phyloP scores from a whole-genome alignment of 2,329 filamentous ascomycete genomes.

The Calonectria leucothoes region DNA sequence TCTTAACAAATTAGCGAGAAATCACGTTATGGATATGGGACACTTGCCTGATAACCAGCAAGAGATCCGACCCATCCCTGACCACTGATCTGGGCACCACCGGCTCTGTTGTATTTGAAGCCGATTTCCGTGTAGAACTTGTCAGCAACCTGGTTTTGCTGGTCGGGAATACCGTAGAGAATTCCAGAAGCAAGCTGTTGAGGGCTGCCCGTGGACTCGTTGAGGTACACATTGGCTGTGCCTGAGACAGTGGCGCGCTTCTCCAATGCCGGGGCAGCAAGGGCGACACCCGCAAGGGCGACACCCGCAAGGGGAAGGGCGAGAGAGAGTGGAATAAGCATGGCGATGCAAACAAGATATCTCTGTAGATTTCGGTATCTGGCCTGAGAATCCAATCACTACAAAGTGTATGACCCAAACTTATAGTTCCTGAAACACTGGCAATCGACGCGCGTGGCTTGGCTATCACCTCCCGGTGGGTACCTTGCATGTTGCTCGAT shows the following conservation, averaged over 20 bases:
- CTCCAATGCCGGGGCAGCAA: neutral
- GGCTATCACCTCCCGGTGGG: constrained; percentile 1
- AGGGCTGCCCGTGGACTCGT: constrained; percentile 2
- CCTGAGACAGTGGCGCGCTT: constrained; percentile 10
- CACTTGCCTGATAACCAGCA: constrained; percentile 17
- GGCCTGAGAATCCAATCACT: neutral
- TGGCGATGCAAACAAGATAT: neutral
- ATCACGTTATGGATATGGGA: neutral
- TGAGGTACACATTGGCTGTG: constrained; percentile 13
- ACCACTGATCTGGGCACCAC: constrained; percentile 22
- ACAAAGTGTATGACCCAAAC: neutral
- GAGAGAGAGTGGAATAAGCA: neutral
- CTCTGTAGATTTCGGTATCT: neutral
- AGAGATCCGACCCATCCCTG: constrained; percentile 18
- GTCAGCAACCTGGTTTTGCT: constrained; percentile 20
- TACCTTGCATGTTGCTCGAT: neutral
- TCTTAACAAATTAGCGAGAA: neutral
- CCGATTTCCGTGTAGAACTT: constrained; percentile 21
- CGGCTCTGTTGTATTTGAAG: constrained; percentile 27
- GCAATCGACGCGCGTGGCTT: neutral
- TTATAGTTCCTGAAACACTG: constrained; percentile 4
- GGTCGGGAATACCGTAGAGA: constrained; percentile 29
- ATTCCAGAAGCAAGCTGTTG: constrained; percentile 28
- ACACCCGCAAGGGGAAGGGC: neutral
- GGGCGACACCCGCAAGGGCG: neutral